Conservation (phyloP, 2,329 filamentous ascomycete genomes). For the Rosellinia necatrix region DNA sequence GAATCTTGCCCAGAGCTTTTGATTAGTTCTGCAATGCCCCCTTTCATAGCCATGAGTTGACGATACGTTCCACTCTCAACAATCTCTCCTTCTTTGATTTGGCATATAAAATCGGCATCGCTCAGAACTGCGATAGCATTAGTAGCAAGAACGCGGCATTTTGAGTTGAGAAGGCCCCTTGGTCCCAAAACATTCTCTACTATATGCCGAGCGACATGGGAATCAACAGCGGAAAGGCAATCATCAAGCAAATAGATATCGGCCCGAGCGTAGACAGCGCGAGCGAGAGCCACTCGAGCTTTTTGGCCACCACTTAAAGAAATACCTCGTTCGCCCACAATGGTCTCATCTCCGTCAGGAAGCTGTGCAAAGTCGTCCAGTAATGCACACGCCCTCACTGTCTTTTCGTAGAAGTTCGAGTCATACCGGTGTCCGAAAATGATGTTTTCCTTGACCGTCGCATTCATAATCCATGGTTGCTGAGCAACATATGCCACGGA, state of each 20-base stretch:
- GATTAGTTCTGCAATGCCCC: constrained; percentile 83
- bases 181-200: constrained; percentile 92
- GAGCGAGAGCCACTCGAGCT: constrained; percentile 85
- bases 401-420: constrained; percentile 90
- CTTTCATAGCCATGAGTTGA: constrained; percentile 92
- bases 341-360: constrained; percentile 93
- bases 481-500: constrained; percentile 90
- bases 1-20: constrained; percentile 71
- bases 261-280: constrained; percentile 95
- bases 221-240: constrained; percentile 94
- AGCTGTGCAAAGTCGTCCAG: constrained; percentile 88
- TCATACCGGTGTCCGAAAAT: constrained; percentile 95
- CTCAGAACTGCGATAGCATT: constrained; percentile 92
- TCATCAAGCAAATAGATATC: constrained; percentile 96
- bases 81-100: constrained; percentile 82
- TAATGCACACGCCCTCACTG: constrained; percentile 87
- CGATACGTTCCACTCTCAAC: constrained; percentile 88
- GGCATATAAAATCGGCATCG: constrained; percentile 85
- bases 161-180: constrained; percentile 78
- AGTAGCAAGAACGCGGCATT: constrained; percentile 91
- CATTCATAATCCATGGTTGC: constrained; percentile 96
- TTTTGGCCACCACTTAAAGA: constrained; percentile 96
- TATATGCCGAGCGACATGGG: constrained; percentile 92
- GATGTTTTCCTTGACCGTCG: constrained; percentile 95
- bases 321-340: constrained; percentile 95